Evolutionary conservation across 768 basidiomycete genomes (phyloP), one percentile per base, ranked within the genome.

Genomic region (Serendipita indica): DNA sequence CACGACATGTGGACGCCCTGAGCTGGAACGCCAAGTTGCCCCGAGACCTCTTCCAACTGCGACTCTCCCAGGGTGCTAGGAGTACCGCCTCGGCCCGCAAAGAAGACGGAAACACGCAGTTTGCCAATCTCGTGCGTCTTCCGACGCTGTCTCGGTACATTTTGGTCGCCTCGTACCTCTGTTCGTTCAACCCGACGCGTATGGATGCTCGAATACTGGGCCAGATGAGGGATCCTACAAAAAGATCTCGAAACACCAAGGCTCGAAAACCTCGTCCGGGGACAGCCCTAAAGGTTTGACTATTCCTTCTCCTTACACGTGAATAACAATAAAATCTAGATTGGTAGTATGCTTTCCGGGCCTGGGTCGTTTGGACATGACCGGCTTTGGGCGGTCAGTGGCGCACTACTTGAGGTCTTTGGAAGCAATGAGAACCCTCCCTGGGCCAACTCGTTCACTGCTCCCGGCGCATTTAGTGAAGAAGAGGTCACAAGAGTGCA

Each of bases 141-240:
- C 82, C 84, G 1, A 76, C 78, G 3, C 79, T 86, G 75, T 80
- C 81, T 20, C 85, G 84, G 65, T 90, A 81, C 64, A 74, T 91
- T 22, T 70, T 92, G 3, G 68, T 91, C 2, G 84, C 87, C 0
- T 79, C 83, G 1, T 94, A 83, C 65, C 70, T 91, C 37, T 88
- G 89, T 3, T 89, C 88, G 39, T 85, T 83, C 39, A 96, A 94
- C 65, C 90, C 91, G 1, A 69, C 82, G 0, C 84, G 81, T 65
- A 82, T 81, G 6, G 91, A 93, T 69, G 33, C 89, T 62, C 74
- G 86, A 34, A 83, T 94, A 79, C 89, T 96, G 3, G 68, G 90
- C 13, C 84, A 81, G 0, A 60, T 78, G 27, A 82, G 84, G 57
- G 86, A 86, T 67, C 79, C 79, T 60, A 78, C 76, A 65, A 73